Evolutionary conservation across 805 yeast species (phyloP).

Genomic region (Maudiozyma pseudohumilis): DNA sequence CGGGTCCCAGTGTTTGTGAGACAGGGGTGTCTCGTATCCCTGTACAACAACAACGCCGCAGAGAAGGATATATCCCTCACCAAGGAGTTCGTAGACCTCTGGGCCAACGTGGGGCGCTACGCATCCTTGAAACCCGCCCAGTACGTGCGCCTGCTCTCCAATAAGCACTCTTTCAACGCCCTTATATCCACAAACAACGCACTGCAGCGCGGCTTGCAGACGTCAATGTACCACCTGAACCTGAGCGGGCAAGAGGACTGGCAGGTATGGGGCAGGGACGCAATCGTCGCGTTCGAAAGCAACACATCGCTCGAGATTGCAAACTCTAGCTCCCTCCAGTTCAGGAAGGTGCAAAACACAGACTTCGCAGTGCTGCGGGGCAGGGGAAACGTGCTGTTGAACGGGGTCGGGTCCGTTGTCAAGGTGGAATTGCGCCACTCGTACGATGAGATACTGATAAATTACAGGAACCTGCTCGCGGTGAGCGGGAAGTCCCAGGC

Average conservation of each 20-base stretch:
- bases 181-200: slow-evolving; percentile 20
- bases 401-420: slow-evolving; percentile 18
- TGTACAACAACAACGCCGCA: slow-evolving; percentile 9
- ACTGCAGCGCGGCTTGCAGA: slow-evolving; percentile 1
- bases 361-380: slow-evolving; percentile 21
- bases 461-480: slow-evolving; percentile 24
- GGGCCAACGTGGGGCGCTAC: slow-evolving; percentile 15
- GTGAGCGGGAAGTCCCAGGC: slow-evolving; percentile 23
- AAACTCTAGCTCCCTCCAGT: slow-evolving; percentile 2
- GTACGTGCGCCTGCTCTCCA: slow-evolving; percentile 14
- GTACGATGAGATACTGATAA: slow-evolving; percentile 21
- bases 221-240: slow-evolving; percentile 8
- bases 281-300: slow-evolving; percentile 24
- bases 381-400: slow-evolving; percentile 22
- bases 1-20: slow-evolving; percentile 14
- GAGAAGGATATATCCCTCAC: slow-evolving; percentile 6
- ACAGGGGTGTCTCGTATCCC: slow-evolving; percentile 22
- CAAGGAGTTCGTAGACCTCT: slow-evolving; percentile 16
- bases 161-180: slow-evolving; percentile 11
- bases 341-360: slow-evolving; percentile 8
- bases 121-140: slow-evolving; percentile 15
- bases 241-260: slow-evolving; percentile 23
- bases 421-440: slow-evolving; percentile 20
- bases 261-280: slow-evolving; percentile 23
- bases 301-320: slow-evolving; percentile 19